Percentiles rank a stretch among this genome's conserved stretches.
These are phyloP conservation scores for Beauveria varroae DNA, from an alignment of 2,329 filamentous ascomycete species.

Conservation along the genomic window DNA sequence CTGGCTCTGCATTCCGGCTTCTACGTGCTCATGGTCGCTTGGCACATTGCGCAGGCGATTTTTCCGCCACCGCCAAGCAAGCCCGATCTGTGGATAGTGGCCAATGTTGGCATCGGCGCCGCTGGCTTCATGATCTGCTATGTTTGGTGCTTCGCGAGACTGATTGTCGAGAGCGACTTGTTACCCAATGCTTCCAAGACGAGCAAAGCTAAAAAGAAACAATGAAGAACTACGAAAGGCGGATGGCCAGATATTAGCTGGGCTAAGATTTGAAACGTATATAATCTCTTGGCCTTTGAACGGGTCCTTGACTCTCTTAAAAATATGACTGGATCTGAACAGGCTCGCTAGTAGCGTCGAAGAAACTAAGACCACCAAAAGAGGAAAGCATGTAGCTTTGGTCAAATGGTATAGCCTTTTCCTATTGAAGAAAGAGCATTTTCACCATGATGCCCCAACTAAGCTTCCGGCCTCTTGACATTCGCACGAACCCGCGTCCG, in stretches of 20 bases:
- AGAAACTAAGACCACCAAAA: neutral
- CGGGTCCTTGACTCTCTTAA: neutral
- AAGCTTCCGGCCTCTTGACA: neutral
- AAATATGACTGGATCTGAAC: neutral
- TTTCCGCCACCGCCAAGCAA: constrained; percentile 63
- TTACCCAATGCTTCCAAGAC: constrained; percentile 23
- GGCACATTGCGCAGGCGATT: constrained; percentile 71
- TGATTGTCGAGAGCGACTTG: constrained; percentile 53
- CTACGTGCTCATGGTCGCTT: constrained; percentile 68
- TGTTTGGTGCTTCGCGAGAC: constrained; percentile 76
- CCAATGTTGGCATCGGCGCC: constrained; percentile 80
- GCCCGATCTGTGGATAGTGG: constrained; percentile 90
- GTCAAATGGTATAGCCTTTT: no score
- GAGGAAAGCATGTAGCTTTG: no score
- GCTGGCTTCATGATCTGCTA: constrained; percentile 83
- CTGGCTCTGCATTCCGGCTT: constrained; percentile 64
- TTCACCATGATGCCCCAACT: no score
- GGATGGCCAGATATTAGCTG: neutral
- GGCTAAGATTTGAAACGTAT: neutral
- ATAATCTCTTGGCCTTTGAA: neutral
- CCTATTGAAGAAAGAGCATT: no score
- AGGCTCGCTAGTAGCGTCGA: neutral
- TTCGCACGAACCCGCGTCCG: neutral
- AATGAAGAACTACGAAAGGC: constrained; percentile 16
- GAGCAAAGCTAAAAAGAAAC: constrained; percentile 29